Conservation (phyloP, 1,284 basidiomycete genomes). For the Pisolithus thermaeus region DNA sequence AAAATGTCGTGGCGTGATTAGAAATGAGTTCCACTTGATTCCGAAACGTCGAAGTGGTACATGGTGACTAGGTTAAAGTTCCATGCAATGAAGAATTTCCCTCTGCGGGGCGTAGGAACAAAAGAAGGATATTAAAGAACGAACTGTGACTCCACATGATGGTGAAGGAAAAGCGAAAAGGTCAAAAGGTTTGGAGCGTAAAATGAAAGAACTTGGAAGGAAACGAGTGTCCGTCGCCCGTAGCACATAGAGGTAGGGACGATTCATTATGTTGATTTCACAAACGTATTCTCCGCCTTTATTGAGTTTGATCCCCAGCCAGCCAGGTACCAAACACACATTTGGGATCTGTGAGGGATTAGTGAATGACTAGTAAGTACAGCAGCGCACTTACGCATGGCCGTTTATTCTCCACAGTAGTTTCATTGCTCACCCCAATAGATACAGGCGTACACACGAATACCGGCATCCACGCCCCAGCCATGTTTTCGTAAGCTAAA, state of each 20-base stretch:
- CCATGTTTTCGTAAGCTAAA: not conserved
- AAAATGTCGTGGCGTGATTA: not conserved
- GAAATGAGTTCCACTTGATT: not conserved
- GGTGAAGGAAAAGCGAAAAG: not conserved
- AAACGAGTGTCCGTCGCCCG: not conserved
- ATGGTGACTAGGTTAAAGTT: not conserved
- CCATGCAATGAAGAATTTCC: not conserved
- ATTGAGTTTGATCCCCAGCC: slow-evolving; percentile 46
- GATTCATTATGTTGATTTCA: slow-evolving; percentile 1
- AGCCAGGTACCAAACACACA: slow-evolving; percentile 52
- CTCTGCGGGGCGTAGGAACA: slow-evolving; percentile 6
- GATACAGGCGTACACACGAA: not conserved
- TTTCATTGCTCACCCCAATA: not conserved
- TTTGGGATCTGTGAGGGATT: slow-evolving; percentile 38
- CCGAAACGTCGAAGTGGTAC: not conserved
- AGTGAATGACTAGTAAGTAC: not conserved
- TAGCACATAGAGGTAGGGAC: not conserved
- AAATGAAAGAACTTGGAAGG: not conserved
- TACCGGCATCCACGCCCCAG: not conserved
- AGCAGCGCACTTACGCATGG: slow-evolving; percentile 47
- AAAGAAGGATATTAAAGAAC: slow-evolving; percentile 28
- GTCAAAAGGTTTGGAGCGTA: not conserved
- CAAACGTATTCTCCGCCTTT: slow-evolving; percentile 25
- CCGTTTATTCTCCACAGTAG: slow-evolving; percentile 40
- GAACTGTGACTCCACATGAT: slow-evolving; percentile 13